Percentiles rank a stretch among this genome's conserved stretches.
These are phyloP conservation scores for Herpetomonas muscarum DNA, from an alignment of 208 protist genomes.

Conservation along the genomic window DNA sequence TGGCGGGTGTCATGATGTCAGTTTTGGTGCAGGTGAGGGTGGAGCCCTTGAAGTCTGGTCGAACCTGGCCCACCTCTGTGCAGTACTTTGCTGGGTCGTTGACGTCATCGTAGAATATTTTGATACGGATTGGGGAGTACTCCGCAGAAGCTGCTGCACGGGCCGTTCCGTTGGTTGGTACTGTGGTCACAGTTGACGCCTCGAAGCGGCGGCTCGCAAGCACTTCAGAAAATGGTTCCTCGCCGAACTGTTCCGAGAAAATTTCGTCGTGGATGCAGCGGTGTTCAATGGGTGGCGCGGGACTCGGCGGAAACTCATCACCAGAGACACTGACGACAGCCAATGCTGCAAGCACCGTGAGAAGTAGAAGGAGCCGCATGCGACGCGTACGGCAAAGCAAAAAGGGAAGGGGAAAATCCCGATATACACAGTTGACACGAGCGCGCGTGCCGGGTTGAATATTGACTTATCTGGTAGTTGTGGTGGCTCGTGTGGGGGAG, in stretches of 20 bases:
- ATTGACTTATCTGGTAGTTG: no score
- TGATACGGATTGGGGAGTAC: slow-evolving; percentile 1
- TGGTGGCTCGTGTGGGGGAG: no score
- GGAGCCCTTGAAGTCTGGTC: slow-evolving; percentile 12
- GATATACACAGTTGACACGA: no score
- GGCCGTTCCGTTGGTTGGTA: neutral
- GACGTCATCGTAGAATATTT: slow-evolving; percentile 12
- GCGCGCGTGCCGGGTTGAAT: no score
- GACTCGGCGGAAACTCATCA: no score
- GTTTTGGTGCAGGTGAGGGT: slow-evolving; percentile 1
- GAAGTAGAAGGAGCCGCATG: no score
- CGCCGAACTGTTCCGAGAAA: neutral
- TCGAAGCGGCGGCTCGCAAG: neutral
- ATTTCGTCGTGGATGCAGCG: neutral
- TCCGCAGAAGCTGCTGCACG: neutral
- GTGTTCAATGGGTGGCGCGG: no score
- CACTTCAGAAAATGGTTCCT: neutral
- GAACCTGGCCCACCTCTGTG: neutral
- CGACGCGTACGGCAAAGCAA: no score
- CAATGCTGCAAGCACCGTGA: no score
- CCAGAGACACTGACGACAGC: no score
- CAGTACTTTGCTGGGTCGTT: slow-evolving; percentile 13
- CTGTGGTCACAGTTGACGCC: neutral
- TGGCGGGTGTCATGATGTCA: slow-evolving; percentile 10
- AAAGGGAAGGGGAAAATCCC: no score